Base-by-base conservation (phyloP, 257 asterid species). In the Capsicum chinense region DNA sequence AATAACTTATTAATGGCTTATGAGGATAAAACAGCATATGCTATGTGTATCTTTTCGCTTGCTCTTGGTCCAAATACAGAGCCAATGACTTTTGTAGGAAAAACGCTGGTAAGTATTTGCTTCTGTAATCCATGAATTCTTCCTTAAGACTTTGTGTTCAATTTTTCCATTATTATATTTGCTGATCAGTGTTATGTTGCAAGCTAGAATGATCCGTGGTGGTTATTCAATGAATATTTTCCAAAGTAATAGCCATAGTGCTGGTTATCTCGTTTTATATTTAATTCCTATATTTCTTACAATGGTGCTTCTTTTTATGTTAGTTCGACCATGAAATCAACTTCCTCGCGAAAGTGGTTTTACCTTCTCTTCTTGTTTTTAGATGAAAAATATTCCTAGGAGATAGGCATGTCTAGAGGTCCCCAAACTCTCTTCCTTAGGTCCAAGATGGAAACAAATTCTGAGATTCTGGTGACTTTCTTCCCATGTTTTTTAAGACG, bases 1-100 rank as follows among this genome's bases (percentile, higher is more conserved):
- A 96, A 96, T 88, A 96, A 94, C 88, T 82, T 96, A 81, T 87
- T 96, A 92, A 91, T 91, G 97, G 97, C 98, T 19, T 96, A 94
- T 84, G 98, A 96, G 9, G 98, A 96, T 86, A 96, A 94, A 90
- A 91, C 99, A 52, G 98, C 99, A 14, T 94, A 90, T 86, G 99
- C 99, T 58, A 97, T 96, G 74, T 95, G 99, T 85, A 85, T 94
- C 56, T 96, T 96, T 90, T 96, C 99, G 39, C 93, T 96, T 56
- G 93, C 97, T 87, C 89, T 94, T 85, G 99, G 97, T 60, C 97
- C 99, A 84, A 83, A 92, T 88, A 79, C 85, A 26, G 97, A 96
- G 84, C 99, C 98, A 63, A 83, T 96, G 83, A 92, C 98, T 26
- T 96, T 96, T 89, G 60, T 86, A 37, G 98, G 99, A 21, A 92